Base-by-base conservation (phyloP, 805 yeast genomes). In the Lipomyces orientalis region DNA sequence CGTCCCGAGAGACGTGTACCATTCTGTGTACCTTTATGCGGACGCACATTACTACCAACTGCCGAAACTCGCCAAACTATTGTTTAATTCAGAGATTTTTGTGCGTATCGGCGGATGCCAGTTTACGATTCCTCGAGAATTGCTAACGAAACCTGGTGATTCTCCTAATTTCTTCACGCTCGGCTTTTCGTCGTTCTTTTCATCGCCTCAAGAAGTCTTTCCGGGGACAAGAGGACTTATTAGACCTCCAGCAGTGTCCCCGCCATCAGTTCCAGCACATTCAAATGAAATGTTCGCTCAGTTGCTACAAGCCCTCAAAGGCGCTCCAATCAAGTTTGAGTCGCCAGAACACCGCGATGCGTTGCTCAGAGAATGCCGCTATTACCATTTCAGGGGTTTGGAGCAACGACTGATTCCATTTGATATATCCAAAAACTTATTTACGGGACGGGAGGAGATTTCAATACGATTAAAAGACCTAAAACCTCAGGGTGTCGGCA, bases 211-310 rank as follows among this genome's bases (percentile, higher is more conserved):
- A 31, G 80, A 81, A 22, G 71, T 81, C 10, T 78, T 78, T 63
- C 64, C 69, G 39, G 71, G 75, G 16, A 71, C 76, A 7, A 79
- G 79, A 61, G 81, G 83, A 49, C 77, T 88, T 72, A 77, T 90
- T 2, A 79, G 97, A 51, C 97, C 97, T 0, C 97, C 97, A 2
- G 91, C 95, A 0, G 84, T 86, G 65, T 83, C 86, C 9, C 90
- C 90, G 0, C 81, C 88, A 2, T 81, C 83, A 1, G 83, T 83
- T 2, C 78, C 84, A 2, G 78, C 82, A 46, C 80, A 92, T 68
- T 84, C 88, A 1, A 83, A 89, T 0, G 76, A 74, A 25, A 75
- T 86, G 64, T 92, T 88, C 75, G 79, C 75, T 22, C 88, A 86
- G 58, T 73, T 93, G 34, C 63, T 93, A 58, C 81, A 81, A 33